Percentiles rank a stretch among this genome's conserved stretches.
These are phyloP conservation scores for Magnaporthiopsis incrustans DNA, from an alignment of 2,329 filamentous ascomycete species.

Conservation along the genomic window DNA sequence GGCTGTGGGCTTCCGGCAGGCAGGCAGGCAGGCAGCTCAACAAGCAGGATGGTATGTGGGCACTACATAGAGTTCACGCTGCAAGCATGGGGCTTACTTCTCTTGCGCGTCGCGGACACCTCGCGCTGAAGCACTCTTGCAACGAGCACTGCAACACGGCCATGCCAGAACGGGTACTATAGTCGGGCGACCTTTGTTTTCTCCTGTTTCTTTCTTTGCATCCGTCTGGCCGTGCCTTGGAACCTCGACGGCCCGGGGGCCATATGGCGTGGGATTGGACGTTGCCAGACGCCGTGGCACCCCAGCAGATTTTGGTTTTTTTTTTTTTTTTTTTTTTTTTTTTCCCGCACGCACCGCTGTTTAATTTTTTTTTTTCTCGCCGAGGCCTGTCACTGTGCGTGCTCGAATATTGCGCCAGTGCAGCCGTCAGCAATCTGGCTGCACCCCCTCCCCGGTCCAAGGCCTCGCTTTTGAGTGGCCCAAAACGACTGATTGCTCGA, in stretches of 20 bases:
- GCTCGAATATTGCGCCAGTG: background rate
- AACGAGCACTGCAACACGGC: background rate
- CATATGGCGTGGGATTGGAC: no score
- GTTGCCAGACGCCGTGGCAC: no score
- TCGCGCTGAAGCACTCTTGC: background rate
- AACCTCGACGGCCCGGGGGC: background rate
- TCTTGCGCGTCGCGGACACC: background rate
- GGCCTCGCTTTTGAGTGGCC: no score
- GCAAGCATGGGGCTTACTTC: background rate
- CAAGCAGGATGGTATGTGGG: background rate
- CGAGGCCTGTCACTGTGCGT: background rate
- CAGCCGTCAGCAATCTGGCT: background rate
- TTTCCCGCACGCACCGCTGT: background rate
- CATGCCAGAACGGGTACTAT: background rate
- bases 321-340: background rate
- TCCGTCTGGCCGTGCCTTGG: background rate
- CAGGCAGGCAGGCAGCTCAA: background rate
- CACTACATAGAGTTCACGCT: background rate
- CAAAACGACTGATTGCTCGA: background rate
- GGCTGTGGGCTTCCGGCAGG: no score
- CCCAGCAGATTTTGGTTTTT: background rate
- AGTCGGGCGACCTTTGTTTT: no score
- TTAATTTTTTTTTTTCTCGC: background rate
- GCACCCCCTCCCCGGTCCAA: background rate
- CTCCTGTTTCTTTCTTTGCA: no score